Evolutionary conservation across 2,329 filamentous ascomycete species (phyloP), one percentile per base, ranked within the genome.

Genomic region (Lasiodiplodia sp.): DNA sequence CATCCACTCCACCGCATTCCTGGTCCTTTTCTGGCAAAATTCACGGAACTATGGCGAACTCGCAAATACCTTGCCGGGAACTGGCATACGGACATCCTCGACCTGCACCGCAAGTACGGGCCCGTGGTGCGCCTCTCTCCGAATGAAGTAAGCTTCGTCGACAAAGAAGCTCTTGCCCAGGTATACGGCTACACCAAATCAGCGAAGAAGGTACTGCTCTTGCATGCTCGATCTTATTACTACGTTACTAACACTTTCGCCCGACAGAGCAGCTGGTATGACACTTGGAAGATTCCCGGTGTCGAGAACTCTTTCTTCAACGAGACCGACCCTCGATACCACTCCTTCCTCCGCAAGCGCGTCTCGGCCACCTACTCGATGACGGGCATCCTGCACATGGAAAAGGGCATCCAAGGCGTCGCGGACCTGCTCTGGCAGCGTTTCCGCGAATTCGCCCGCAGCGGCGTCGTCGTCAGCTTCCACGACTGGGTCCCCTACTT

Each of bases 361-460:
- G 57, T 62, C 6, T 7, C 57, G 1, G 14, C 57, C 0, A 31
- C 40, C 16, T 62, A 62, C 23, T 62, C 57, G 16, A 62, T 62
- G 57, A 62, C 57, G 16, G 25, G 38, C 2, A 49, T 62, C 38
- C 57, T 62, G 12, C 18, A 40, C 10, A 28, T 62, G 38, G 57
- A 62, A 16, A 7, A 11, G 2, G 23, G 37, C 11, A 62, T 62
- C 40, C 57, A 62, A n/a, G 11, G 31, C 8, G 57, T 62, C 23
- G 16, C 57, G 4, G 40, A 62, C 23, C 14, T 5, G 14, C 21
- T 62, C 1, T 62, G 57, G 57, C 12, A 23, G 3, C 38, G 57
- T 12, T 57, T 87, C 8, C 87, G 88, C 0, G 87, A 87, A 0
- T 71, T 90, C 23, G 85, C 83, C 2, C 87, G 85, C 1, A 84